These are phyloP conservation scores for Neurospora tetraspora DNA, from an alignment of 495 filamentous ascomycete species.

Conservation along the genomic window DNA sequence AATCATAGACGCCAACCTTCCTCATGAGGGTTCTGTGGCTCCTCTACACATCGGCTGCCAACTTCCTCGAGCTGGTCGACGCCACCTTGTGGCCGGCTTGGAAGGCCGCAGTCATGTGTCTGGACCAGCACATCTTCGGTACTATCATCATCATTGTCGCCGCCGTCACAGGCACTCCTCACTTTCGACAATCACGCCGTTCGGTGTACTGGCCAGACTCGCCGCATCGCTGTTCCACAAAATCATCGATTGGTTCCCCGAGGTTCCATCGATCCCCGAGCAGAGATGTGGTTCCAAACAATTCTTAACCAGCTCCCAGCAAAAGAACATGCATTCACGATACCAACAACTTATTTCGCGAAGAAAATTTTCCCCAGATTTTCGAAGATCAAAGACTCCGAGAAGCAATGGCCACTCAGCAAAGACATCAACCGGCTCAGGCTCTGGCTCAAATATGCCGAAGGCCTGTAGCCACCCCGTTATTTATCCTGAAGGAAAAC, in stretches of 20 bases:
- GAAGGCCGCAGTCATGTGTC: not conserved
- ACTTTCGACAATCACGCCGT: not conserved
- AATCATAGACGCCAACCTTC: not conserved
- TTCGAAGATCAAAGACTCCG: too few species aligned
- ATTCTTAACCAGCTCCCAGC: too few species aligned
- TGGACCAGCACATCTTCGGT: not conserved
- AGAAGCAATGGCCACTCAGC: too few species aligned
- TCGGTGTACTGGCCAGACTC: not conserved
- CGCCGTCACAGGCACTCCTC: not conserved
- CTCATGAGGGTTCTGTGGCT: not conserved
- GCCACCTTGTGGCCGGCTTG: not conserved
- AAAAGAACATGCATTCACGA: too few species aligned
- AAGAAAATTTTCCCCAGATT: too few species aligned
- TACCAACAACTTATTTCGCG: too few species aligned
- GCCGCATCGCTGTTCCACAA: not conserved
- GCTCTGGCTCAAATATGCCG: too few species aligned
- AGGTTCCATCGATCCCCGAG: not conserved
- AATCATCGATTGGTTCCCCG: not conserved
- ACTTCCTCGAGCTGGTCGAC: not conserved
- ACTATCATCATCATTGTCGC: not conserved
- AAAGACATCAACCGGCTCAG: too few species aligned
- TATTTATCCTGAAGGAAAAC: too few species aligned
- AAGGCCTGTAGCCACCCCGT: too few species aligned
- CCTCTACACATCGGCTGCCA: not conserved
- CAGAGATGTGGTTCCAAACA: too few species aligned